Evolutionary conservation across 73 alveolate species (phyloP).

Genomic region (Paramecium bursaria): DNA sequence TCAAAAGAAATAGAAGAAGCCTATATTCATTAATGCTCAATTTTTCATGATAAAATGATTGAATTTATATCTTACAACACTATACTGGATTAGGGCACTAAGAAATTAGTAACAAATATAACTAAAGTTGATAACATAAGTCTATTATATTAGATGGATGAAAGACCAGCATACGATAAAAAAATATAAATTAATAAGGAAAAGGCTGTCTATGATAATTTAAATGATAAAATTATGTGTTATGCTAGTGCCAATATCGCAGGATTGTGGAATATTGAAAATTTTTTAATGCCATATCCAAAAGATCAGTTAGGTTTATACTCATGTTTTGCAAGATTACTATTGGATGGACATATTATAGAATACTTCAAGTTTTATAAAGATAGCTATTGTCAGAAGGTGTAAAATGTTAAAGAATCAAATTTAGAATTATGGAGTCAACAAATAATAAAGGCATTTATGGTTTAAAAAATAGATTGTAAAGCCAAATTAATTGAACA

Average conservation of each 20-base stretch:
- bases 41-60: not conserved
- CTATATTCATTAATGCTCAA: not conserved
- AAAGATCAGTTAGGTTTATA: constrained; percentile 57
- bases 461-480: constrained; percentile 36
- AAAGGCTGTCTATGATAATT: constrained; percentile 33
- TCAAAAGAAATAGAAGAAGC: constrained; percentile 43
- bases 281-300: constrained; percentile 48
- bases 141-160: constrained; percentile 43
- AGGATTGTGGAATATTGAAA: constrained; percentile 11
- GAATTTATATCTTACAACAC: constrained; percentile 17
- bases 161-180: constrained; percentile 20
- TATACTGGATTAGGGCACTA: not conserved
- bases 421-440: constrained; percentile 48
- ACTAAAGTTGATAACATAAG: constrained; percentile 53
- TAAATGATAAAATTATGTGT: constrained; percentile 44
- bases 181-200: constrained; percentile 16
- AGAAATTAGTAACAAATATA: constrained; percentile 11
- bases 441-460: constrained; percentile 42
- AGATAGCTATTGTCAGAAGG: constrained; percentile 28
- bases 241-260: constrained; percentile 45
- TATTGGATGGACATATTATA: constrained; percentile 24
- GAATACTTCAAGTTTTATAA: constrained; percentile 5
- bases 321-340: constrained; percentile 55
- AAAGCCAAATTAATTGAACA: not conserved
- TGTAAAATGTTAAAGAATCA: constrained; percentile 55